Conservation (phyloP, 1,284 basidiomycete genomes). For the Entoloma clypeatum region DNA sequence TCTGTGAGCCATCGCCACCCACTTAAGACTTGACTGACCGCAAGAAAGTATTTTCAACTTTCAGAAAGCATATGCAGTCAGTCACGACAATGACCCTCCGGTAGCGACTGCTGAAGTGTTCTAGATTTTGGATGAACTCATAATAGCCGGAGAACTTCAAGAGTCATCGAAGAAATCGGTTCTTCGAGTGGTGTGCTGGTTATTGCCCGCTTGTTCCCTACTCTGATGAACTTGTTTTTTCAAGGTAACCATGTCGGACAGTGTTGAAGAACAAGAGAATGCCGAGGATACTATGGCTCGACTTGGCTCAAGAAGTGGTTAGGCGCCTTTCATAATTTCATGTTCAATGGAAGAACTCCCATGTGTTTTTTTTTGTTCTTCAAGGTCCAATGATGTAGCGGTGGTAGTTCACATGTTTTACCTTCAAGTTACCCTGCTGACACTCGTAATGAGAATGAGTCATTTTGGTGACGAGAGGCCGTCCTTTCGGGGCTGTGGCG, state of each 20-base stretch:
- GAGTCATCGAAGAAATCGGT: conserved; percentile 99
- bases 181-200: conserved; percentile 45
- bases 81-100: conserved; percentile 2
- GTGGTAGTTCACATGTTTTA: too few species aligned
- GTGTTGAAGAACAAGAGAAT: conserved; percentile 77
- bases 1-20: conserved; percentile 73
- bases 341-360: conserved; percentile 14
- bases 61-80: conserved; percentile 92
- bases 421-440: too few species aligned
- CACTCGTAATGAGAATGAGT: too few species aligned
- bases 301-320: conserved; percentile 64
- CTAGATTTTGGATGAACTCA: conserved; percentile 92
- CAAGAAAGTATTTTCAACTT: conserved; percentile 89
- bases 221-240: too few species aligned
- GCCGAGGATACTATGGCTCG: conserved; percentile 75
- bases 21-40: conserved; percentile 43
- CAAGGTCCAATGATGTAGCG: conserved; percentile 40
- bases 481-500: too few species aligned
- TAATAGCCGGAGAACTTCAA: conserved; percentile 97
- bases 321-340: conserved; percentile 29
- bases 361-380: conserved; percentile 21
- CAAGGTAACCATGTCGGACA: conserved; percentile 81
- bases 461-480: too few species aligned
- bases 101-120: neutral
- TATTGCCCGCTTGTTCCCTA: conserved; percentile 1